Base-by-base conservation (phyloP, 2,329 filamentous ascomycete genomes). In the Thermochaetoides dissita region DNA sequence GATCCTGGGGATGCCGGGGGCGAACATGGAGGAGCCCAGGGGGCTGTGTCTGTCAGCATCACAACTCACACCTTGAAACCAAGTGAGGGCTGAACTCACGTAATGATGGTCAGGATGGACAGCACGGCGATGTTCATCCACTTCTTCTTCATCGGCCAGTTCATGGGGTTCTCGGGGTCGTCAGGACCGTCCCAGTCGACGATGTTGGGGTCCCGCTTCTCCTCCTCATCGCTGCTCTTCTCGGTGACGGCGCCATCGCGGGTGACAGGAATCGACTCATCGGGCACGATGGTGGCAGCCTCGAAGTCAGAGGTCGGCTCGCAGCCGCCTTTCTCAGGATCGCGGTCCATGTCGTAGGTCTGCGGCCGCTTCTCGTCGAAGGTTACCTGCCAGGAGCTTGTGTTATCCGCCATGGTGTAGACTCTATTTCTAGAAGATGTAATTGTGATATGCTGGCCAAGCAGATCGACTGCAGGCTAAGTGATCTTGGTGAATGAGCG, bases 41-140 rank as follows among this genome's bases (percentile, higher is more conserved):
- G 51, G 51, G 6, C 46, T 50, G 8, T 30, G 8, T 10, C 24
- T 3, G 39, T 44, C 3, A 42, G 44, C 31, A 8, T n/a, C 10
- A 10, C 10, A 6, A 31, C 34, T 10, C 3, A 35, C 10, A 24
- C 1, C 29, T 9, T 11, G 10, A 32, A 30, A 28, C 31, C 10
- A 11, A 11, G 71, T 70, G 7, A 77, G 63, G 0, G 73, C 34
- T 6, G 6, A 17, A 42, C 51, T 46, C 38, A 53, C 2, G 74
- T 76, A 45, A 80, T 72, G 49, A 79, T 67, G 2, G 74, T 76
- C 54, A 77, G 77, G 39, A 64, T 58, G 4, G 70, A 71, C 30
- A 78, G 62, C 41, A 74, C 63, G 34, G 74, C 59, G 2, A 72
- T 68, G 12, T 68, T 67, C 1, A 60, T 58, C 76, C 75, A 80